Conservation (phyloP, 2,329 filamentous ascomycete genomes). For the Hymenoscyphus albidus region DNA sequence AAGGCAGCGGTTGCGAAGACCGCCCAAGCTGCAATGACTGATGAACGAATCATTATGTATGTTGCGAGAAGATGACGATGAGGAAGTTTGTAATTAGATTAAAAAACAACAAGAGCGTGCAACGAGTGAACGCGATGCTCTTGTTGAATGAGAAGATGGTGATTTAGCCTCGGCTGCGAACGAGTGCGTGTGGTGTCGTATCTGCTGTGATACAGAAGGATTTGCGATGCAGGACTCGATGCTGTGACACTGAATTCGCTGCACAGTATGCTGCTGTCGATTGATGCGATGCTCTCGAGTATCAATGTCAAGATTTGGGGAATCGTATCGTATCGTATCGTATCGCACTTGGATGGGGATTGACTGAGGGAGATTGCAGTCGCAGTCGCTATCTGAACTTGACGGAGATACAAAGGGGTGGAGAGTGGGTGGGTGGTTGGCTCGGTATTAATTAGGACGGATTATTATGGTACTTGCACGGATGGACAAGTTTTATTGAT, state of each 20-base stretch:
- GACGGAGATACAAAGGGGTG: not conserved
- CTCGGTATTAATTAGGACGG: not conserved
- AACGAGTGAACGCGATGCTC: conserved; percentile 11
- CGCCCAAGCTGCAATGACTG: conserved; percentile 26
- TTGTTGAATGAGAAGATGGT: conserved; percentile 12
- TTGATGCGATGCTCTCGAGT: conserved; percentile 4
- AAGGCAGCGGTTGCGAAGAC: conserved; percentile 26
- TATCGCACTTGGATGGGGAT: not conserved
- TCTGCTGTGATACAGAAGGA: not conserved
- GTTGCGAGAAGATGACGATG: conserved; percentile 10
- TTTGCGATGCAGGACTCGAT: not conserved
- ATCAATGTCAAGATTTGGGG: not conserved
- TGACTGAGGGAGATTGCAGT: not conserved
- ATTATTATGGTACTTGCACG: not conserved
- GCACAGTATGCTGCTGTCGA: conserved; percentile 3
- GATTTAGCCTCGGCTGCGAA: not conserved
- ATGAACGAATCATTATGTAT: conserved; percentile 33
- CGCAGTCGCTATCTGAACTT: not conserved
- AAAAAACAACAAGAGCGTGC: conserved; percentile 13
- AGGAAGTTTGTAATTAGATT: conserved; percentile 2
- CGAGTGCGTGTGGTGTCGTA: not conserved
- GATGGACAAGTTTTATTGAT: not conserved
- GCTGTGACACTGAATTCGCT: not conserved
- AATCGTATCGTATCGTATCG: too few relatives aligned
- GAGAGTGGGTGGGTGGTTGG: not conserved